Evolutionary conservation across 192 early-diverging fungal genomes (phyloP).

Genomic region (Mortierella alpina): DNA sequence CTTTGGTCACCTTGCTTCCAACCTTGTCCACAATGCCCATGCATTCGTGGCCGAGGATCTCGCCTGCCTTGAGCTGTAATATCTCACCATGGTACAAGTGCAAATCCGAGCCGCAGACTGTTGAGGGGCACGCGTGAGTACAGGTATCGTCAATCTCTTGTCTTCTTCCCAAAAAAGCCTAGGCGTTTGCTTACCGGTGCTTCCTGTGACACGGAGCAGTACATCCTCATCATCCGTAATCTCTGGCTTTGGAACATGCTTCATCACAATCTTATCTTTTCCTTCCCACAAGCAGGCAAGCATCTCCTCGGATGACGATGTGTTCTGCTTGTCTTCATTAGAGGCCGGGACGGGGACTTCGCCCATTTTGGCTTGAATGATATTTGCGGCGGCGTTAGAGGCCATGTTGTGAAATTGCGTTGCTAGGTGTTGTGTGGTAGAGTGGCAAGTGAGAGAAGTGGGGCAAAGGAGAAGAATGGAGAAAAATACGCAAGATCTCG

Average conservation of each 20-base stretch:
- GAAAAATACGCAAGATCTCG: too few relatives aligned
- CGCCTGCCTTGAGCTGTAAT: constrained; percentile 53
- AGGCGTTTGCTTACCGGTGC: constrained; percentile 19
- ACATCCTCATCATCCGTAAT: constrained; percentile 61
- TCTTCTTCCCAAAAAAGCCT: too few relatives aligned
- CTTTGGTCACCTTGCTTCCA: constrained; percentile 53
- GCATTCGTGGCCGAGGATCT: constrained; percentile 65
- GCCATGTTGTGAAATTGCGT: not conserved
- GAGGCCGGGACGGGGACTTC: constrained; percentile 29
- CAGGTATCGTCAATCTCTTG: too few relatives aligned
- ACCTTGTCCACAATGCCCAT: constrained; percentile 61
- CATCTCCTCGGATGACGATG: constrained; percentile 5
- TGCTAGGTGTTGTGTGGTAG: too few relatives aligned
- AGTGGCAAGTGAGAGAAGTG: too few relatives aligned
- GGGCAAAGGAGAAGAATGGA: too few relatives aligned
- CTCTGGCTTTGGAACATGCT: constrained; percentile 47
- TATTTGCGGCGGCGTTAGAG: constrained; percentile 32
- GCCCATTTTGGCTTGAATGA: constrained; percentile 21
- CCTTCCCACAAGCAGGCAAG: constrained; percentile 47
- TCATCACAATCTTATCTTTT: constrained; percentile 43
- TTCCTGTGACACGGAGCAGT: constrained; percentile 56
- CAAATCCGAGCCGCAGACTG: constrained; percentile 66
- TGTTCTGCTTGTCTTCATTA: constrained; percentile 39
- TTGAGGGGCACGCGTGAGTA: not conserved
- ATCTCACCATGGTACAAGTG: constrained; percentile 63